These are phyloP conservation scores for Arachis stenosperma DNA, from an alignment of 306 rosid species.

Conservation along the genomic window DNA sequence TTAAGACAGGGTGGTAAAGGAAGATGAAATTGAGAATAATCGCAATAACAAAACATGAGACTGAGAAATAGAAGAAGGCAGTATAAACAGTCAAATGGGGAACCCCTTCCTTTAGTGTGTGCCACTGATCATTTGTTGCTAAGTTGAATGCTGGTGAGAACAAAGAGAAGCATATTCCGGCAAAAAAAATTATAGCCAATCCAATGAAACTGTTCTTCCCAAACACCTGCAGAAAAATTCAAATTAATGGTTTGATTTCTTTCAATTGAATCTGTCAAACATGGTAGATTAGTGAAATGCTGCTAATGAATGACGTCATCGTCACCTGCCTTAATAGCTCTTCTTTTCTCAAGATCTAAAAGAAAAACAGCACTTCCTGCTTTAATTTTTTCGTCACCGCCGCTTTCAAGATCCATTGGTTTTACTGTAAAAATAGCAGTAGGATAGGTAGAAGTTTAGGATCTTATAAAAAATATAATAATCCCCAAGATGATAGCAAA, in stretches of 20 bases:
- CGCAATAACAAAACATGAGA: slow-evolving; percentile 73
- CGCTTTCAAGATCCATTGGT: slow-evolving; percentile 53
- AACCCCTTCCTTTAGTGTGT: slow-evolving; percentile 66
- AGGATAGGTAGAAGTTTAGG: slow-evolving; percentile 9
- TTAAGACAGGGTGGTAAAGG: slow-evolving; percentile 75
- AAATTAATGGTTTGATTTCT: slow-evolving; percentile 18
- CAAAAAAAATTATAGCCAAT: slow-evolving; percentile 69
- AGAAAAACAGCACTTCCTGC: slow-evolving; percentile 81
- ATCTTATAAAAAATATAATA: slow-evolving; percentile 15
- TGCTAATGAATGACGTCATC: neutral
- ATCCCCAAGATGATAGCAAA: neutral
- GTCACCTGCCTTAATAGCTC: slow-evolving; percentile 73
- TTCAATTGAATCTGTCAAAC: neutral
- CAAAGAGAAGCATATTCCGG: slow-evolving; percentile 82
- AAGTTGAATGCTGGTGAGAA: slow-evolving; percentile 94
- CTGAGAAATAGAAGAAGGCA: slow-evolving; percentile 83
- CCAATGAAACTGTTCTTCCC: slow-evolving; percentile 79
- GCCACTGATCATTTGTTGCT: slow-evolving; percentile 97
- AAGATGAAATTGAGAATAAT: slow-evolving; percentile 71
- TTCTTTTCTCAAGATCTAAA: slow-evolving; percentile 69
- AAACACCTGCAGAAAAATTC: slow-evolving; percentile 61
- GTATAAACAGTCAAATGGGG: slow-evolving; percentile 84
- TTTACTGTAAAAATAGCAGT: slow-evolving; percentile 39
- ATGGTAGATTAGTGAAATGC: slow-evolving; percentile 12
- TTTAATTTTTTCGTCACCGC: slow-evolving; percentile 41